Evolutionary conservation across 768 basidiomycete genomes (phyloP), one percentile per base, ranked within the genome.

Genomic region (Punctularia strigosozonata): DNA sequence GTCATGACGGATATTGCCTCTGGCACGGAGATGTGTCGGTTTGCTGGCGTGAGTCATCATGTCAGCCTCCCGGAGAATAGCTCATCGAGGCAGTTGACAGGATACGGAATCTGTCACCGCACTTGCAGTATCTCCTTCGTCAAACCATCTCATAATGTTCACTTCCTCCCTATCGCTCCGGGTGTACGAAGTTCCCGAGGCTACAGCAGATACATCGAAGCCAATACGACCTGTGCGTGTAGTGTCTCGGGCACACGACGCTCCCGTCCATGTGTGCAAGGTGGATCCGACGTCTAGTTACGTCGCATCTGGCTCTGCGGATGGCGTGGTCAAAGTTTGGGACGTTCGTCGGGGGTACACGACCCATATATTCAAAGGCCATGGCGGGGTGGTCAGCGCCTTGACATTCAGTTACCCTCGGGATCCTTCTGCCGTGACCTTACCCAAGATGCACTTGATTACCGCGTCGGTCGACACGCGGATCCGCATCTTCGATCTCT

Each of bases 301-400:
- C 47, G 71, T 97, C 46, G 95, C 95, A 5, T 94, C 92, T 14
- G 95, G 95, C 1, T 85, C 94, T 8, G 89, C 94, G 5, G 95
- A 99, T 47, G 94, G 95, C 18, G 72, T 87, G 23, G 95, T 97
- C 32, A 98, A 97, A 64, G 88, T 99, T 7, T 98, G 91, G 91
- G 82, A 95, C 55, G 77, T 91, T 33, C 60, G 68, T 3, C 79
- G 79, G 19, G 92, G 90, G 24, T 91, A 80, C 54, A 75, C 86
- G 23, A 99, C 95, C 0, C 95, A 99, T 57, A 71, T 91, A 10
- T 90, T 94, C 69, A 85, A 84, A 51, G 94, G 92, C 2, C 95
- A 98, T 54, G 95, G 92, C 4, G 95, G 95, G n/a, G 87, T 95
- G 43, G 81, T 99, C 55, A 87, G 84, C 47, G 91, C 94, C 13